Base-by-base conservation (phyloP, 768 basidiomycete genomes). In the Suillus placidus region DNA sequence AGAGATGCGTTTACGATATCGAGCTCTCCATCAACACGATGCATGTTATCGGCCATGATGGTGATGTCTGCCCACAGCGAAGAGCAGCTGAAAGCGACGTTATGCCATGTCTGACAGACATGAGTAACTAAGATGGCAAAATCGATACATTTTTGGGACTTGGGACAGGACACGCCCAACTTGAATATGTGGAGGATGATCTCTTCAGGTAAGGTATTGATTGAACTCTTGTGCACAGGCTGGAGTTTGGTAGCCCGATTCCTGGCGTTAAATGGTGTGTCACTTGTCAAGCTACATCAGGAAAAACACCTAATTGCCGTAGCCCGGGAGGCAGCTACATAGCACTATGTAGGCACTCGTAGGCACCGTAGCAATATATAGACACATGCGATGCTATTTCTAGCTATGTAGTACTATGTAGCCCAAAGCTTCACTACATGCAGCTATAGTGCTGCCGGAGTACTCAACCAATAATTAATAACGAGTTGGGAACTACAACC, bases 41-140 rank as follows among this genome's bases (percentile, higher is more conserved):
- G 6, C 54, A 55, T 34, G 12, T n/a, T 55, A 13, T 34, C 34
- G 8, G 23, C n/a, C 37, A 38, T 76, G 26, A 72, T 75, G 55
- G 65, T 77, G 30, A 68, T 64, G 7, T 55, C 61, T 6, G 68
- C 35, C 83, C 84, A 85, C 7, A 85, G 73, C 6, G 69, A 60
- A 2, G 80, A 78, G 6, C 76, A 79, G 16, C 70, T 68, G 32
- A 81, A 61, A 1, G 80, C 81, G 18, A 79, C 68, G 4, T 69
- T 70, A 55, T 83, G 77, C 82, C 83, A 84, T 57, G 71, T 73
- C 20, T 64, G 64, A n/a, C 78, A 83, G 47, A 84, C 81, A 64
- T 83, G 82, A 45, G 79, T 80, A 18, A 81, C 64, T 14, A 71
- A 26, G n/a, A 84, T 78, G 1, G 66, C 58, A 43, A 64, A 67